Evolutionary conservation across 129 eudicot species (phyloP), one percentile per base, ranked within the genome.

Genomic region (Helichrysum umbraculigerum): DNA sequence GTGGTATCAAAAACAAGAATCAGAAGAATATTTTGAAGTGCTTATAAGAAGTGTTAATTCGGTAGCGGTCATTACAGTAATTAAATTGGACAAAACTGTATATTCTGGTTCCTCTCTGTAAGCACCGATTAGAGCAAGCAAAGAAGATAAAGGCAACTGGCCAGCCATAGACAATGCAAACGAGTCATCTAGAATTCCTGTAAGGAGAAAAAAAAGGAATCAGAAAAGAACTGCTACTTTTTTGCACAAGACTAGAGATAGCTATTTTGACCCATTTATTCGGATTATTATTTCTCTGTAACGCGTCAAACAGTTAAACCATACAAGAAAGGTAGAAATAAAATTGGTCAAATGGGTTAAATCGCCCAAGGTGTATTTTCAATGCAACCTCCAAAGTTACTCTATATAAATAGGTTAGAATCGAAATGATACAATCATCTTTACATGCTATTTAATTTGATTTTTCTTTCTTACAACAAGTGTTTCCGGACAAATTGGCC

Each of bases 121-220:
- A 47, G 99, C 90, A 82, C 92, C 70, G 89, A 89, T 86, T 87
- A 91, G 78, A 20, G 95, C 82, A 65, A 95, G 96, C 85, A 95
- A 85, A 76, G 97, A 89, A 25, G 90, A 81, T 81, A 91, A 74
- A 37, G 97, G 79, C 71, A 84, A 88, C 74, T 91, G 90, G 73
- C 99, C 87, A 76, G 92, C 91, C 95, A 85, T 89, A 68, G 91
- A 95, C 72, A 95, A 87, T 32, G 99, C 97, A 86, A 68, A 87
- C 8, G 92, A 85, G 57, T 95, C 97, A 61, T 95, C 99, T 79
- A 95, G 78, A 74, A 95, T 81, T 50, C 99, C 99, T 94, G 96
- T 76, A 6, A 78, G 70, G 42, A 41, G 25, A 20, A 74, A 37
- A 34, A 52, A 50, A 16, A 7, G 5, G 15, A 59, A 1, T n/a